phyloP scores from a whole-genome alignment of 164 flowering plant genomes.

The Litsea cubeba region DNA sequence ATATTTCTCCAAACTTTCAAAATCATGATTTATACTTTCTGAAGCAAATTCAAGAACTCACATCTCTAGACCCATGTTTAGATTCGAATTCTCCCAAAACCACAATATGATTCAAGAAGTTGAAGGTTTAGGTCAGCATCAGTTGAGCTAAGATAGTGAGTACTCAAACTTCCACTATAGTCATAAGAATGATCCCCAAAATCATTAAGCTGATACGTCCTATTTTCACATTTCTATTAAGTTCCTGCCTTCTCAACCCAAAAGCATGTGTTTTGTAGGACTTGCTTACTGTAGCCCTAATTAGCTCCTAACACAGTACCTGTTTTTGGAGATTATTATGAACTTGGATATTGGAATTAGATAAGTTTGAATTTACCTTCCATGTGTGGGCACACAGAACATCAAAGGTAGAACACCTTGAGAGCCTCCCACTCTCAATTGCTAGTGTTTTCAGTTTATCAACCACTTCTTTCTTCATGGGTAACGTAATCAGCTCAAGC shows the following conservation, averaged over 20 bases:
- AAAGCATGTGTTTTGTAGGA: background rate
- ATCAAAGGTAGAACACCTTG: constrained; percentile 29
- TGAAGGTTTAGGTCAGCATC: no score
- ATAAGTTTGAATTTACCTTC: constrained; percentile 15
- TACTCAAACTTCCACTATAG: no score
- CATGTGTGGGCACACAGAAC: constrained; percentile 22
- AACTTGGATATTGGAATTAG: background rate
- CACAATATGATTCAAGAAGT: no score
- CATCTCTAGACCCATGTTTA: no score
- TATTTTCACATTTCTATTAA: background rate
- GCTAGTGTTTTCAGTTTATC: constrained; percentile 15
- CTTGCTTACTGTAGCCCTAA: background rate
- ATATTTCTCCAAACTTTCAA: no score
- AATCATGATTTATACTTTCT: no score
- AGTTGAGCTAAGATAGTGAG: no score
- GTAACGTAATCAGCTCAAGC: constrained; percentile 14
- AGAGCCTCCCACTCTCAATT: constrained; percentile 19
- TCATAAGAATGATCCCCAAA: no score
- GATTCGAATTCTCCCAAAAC: no score
- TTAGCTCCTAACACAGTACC: background rate
- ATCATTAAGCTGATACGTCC: no score
- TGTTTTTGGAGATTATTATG: background rate
- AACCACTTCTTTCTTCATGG: constrained; percentile 16
- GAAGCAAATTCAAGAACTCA: no score
- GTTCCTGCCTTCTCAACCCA: background rate